Conservation (phyloP, 345 rosid species). For the Anastatica hierochuntica region DNA sequence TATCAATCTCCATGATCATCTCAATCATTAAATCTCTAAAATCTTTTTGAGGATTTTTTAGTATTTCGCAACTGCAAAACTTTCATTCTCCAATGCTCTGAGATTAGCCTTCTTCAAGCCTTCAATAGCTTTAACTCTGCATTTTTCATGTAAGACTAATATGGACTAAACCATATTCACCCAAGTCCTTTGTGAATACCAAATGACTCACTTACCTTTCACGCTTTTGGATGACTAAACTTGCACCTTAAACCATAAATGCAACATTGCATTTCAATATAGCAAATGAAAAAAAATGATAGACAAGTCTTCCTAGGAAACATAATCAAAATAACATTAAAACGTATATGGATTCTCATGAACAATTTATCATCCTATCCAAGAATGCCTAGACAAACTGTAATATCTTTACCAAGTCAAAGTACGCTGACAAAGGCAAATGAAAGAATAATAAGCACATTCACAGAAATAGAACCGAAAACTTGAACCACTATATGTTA, state of each 20-base stretch:
- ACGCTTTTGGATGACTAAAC: constrained; percentile 83
- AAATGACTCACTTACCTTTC: constrained; percentile 14
- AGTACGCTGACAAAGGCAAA: constrained; percentile 10
- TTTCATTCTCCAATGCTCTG: too few relatives aligned
- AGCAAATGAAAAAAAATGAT: not conserved
- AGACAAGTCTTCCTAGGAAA: constrained; percentile 15
- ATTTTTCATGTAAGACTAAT: too few relatives aligned
- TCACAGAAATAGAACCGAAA: not conserved
- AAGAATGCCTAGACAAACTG: constrained; percentile 9
- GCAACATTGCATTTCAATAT: constrained; percentile 79
- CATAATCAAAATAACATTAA: not conserved
- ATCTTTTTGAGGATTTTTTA: too few relatives aligned
- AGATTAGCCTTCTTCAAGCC: too few relatives aligned
- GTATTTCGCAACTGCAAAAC: too few relatives aligned
- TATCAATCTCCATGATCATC: too few relatives aligned
- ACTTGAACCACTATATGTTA: constrained; percentile 1
- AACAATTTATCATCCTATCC: constrained; percentile 27
- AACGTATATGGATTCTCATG: not conserved
- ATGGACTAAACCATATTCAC: too few relatives aligned
- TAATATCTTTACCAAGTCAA: constrained; percentile 8
- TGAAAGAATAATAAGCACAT: constrained; percentile 4
- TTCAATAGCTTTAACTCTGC: too few relatives aligned
- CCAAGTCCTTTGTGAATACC: too few relatives aligned
- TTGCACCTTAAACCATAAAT: constrained; percentile 82
- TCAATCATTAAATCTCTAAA: too few relatives aligned